phyloP scores from a whole-genome alignment of 306 rosid genomes.

The Cucumis hystrix region DNA sequence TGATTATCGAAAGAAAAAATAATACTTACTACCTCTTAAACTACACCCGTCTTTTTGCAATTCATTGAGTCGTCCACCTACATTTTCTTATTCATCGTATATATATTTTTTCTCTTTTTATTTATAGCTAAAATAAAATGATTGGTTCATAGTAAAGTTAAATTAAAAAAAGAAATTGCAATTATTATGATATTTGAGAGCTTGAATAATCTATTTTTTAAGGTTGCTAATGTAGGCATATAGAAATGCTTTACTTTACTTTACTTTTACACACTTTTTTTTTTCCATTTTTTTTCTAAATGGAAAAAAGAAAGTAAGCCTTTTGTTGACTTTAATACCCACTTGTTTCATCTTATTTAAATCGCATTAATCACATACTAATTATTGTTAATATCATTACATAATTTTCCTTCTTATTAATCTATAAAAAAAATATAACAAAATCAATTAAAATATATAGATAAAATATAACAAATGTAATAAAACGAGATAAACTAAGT shows the following conservation, averaged over 20 bases:
- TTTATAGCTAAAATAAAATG: background rate
- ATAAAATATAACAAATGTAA: too few relatives aligned
- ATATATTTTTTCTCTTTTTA: too few relatives aligned
- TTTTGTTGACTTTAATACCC: background rate
- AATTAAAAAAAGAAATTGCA: background rate
- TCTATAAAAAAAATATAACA: too few relatives aligned
- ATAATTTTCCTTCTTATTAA: background rate
- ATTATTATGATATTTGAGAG: background rate
- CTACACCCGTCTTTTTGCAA: too few relatives aligned
- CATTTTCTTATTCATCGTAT: too few relatives aligned
- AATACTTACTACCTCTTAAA: too few relatives aligned
- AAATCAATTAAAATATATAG: too few relatives aligned
- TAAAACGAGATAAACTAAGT: too few relatives aligned
- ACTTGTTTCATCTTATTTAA: background rate
- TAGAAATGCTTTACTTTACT: background rate
- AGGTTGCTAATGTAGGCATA: background rate
- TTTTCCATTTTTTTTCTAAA: background rate
- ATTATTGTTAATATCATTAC: background rate
- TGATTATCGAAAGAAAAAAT: too few relatives aligned
- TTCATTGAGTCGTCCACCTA: too few relatives aligned
- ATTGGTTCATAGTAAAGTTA: background rate
- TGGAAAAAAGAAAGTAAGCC: background rate
- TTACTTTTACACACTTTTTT: conserved; percentile 2
- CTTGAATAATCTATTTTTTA: background rate
- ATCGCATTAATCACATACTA: background rate